Evolutionary conservation across 768 basidiomycete species (phyloP), one percentile per base, ranked within the genome.

Genomic region (Wakefieldia striispora): DNA sequence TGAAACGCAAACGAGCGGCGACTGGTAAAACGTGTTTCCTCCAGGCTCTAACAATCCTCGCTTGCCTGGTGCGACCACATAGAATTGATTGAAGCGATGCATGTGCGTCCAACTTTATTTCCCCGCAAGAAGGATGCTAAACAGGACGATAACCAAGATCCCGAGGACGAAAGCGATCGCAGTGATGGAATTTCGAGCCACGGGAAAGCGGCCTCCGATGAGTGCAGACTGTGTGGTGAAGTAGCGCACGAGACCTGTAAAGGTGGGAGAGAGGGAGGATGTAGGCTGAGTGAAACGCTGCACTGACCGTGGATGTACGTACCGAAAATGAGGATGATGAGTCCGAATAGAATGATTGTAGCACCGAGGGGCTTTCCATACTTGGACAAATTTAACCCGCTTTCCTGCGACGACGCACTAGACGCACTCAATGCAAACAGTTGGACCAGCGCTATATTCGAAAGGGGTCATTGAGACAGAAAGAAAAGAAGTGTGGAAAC

Each of bases 301-400:
- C 37, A n/a, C 11, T n/a, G 39, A 5, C 43, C 21, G 16, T 23
- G 35, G 13, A 16, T 35, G 19, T 33, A n/a, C 68, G 31, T 43
- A 80, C 82, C 82, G 27, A 80, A 62, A 3, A 68, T 34, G 20
- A 83, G 74, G 17, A 82, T 73, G 10, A 69, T 27, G 13, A 83
- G 63, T 5, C 76, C 80, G 10, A 79, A 55, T 1, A 75, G 43
- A 23, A 83, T 68, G 16, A 76, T 57, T 1, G 71, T 68, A 16
- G 75, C 79, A n/a, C 82, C 82, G 2, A 84, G 65, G 4, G 81
- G 79, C 16, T 75, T 72, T 21, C 79, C 75, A 55, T 68, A 75
- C 36, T 56, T 63, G 52, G 63, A 54, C 6, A 57, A 14, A 20
- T 57, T 44, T 17, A 45, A 3, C 2, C 40, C 24, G 13, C 39